These are phyloP conservation scores for Takashimella tepidaria DNA, from an alignment of 1,284 basidiomycete species.

Conservation along the genomic window DNA sequence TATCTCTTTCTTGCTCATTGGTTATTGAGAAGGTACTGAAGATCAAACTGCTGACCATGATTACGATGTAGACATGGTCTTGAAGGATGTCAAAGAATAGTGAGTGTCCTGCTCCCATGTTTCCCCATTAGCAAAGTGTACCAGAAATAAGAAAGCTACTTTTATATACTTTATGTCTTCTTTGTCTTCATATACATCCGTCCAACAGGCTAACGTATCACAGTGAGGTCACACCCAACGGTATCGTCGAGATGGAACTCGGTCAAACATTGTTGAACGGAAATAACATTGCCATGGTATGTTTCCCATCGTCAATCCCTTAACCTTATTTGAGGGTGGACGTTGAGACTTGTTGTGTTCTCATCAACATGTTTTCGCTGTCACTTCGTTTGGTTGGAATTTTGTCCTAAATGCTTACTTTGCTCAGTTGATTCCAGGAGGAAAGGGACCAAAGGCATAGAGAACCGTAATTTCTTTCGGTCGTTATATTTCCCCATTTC, in stretches of 20 bases:
- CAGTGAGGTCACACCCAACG: constrained; percentile 80
- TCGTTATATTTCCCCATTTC: too few relatives aligned
- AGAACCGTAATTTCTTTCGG: too few relatives aligned
- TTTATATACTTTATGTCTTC: not conserved
- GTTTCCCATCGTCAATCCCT: too few relatives aligned
- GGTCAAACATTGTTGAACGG: constrained; percentile 92
- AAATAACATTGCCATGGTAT: constrained; percentile 96
- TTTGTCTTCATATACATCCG: constrained; percentile 1
- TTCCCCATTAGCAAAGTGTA: too few relatives aligned
- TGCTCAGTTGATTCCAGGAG: constrained; percentile 13
- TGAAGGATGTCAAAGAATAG: constrained; percentile 97
- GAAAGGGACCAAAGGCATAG: constrained; percentile 16
- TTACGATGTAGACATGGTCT: constrained; percentile 93
- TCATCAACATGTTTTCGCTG: too few relatives aligned
- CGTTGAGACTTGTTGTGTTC: too few relatives aligned
- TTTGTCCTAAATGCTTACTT: not conserved
- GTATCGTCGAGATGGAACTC: constrained; percentile 73
- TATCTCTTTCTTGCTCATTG: too few relatives aligned
- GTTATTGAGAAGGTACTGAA: not conserved
- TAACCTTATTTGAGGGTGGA: too few relatives aligned
- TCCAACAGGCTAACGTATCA: constrained; percentile 1
- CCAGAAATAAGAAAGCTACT: not conserved
- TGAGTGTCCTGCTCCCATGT: constrained; percentile 49
- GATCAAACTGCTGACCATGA: constrained; percentile 1
- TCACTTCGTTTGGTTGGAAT: not conserved